phyloP scores from a whole-genome alignment of 1,284 basidiomycete species.

The Wolfiporia cocos region DNA sequence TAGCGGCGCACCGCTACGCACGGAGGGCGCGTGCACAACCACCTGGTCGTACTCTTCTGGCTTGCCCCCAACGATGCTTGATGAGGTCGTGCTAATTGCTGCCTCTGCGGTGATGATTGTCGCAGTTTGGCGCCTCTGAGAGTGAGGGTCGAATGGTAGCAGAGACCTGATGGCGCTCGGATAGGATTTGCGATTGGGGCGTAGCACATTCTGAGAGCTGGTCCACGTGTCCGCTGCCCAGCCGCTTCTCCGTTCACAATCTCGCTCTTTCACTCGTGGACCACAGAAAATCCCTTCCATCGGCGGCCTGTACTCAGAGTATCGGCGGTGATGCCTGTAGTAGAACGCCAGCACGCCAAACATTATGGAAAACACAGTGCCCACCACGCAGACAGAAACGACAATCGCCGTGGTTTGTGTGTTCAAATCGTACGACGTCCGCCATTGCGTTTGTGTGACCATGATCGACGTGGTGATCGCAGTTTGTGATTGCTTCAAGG shows the following conservation, averaged over 20 bases:
- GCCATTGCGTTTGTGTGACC: not conserved
- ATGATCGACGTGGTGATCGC: no score
- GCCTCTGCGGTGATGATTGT: no score
- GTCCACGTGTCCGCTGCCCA: not conserved
- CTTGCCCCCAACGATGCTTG: no score
- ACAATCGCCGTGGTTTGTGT: not conserved
- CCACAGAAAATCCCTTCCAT: not conserved
- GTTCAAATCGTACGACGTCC: not conserved
- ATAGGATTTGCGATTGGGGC: no score
- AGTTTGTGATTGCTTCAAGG: not conserved
- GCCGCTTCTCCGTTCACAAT: not conserved
- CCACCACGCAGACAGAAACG: not conserved
- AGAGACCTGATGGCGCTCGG: no score
- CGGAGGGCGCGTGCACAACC: no score
- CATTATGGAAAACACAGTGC: not conserved
- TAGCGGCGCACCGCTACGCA: no score
- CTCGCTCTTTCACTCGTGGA: not conserved
- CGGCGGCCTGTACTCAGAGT: conserved; percentile 1
- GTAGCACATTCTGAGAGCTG: no score
- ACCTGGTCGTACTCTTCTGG: no score
- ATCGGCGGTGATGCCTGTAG: not conserved
- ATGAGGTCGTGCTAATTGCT: no score
- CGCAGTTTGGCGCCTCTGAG: no score
- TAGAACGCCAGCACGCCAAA: not conserved
- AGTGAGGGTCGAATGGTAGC: no score